These are phyloP conservation scores for Amniculicola lignicola DNA, from an alignment of 495 filamentous ascomycete species.

Conservation along the genomic window DNA sequence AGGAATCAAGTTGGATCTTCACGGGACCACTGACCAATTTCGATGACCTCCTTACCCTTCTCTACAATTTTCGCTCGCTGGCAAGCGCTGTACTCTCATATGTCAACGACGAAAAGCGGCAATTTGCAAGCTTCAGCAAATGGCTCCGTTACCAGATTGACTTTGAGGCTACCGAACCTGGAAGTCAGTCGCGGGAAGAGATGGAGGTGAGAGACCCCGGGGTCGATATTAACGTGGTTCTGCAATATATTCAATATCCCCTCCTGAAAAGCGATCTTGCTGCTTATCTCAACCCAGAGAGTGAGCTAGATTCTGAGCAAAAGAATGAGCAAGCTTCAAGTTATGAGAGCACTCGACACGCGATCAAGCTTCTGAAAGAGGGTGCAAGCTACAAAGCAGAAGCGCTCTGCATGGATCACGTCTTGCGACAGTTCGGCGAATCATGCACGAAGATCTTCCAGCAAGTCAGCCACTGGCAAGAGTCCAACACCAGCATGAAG, in stretches of 20 bases:
- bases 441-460: slow-evolving; percentile 11
- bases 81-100: slow-evolving; percentile 68
- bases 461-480: slow-evolving; percentile 28
- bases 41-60: slow-evolving; percentile 31
- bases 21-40: slow-evolving; percentile 56
- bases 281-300: slow-evolving; percentile 10
- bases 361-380: slow-evolving; percentile 23
- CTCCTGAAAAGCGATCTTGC: slow-evolving; percentile 28
- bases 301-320: slow-evolving; percentile 1
- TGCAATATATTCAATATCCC: slow-evolving; percentile 37
- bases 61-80: slow-evolving; percentile 58
- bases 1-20: slow-evolving; percentile 62
- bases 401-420: slow-evolving; percentile 20
- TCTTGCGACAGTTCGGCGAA: slow-evolving; percentile 4
- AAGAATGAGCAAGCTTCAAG: not conserved
- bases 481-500: slow-evolving; percentile 21
- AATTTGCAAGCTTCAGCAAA: slow-evolving; percentile 73
- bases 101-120: slow-evolving; percentile 71
- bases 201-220: slow-evolving; percentile 36
- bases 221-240: slow-evolving; percentile 33
- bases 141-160: slow-evolving; percentile 90
- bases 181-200: slow-evolving; percentile 49
- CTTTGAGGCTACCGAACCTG: slow-evolving; percentile 48
- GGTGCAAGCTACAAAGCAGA: slow-evolving; percentile 22
- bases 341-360: slow-evolving; percentile 28